phyloP scores from a whole-genome alignment of 1,284 basidiomycete genomes.

The Pulveroboletus sp. region DNA sequence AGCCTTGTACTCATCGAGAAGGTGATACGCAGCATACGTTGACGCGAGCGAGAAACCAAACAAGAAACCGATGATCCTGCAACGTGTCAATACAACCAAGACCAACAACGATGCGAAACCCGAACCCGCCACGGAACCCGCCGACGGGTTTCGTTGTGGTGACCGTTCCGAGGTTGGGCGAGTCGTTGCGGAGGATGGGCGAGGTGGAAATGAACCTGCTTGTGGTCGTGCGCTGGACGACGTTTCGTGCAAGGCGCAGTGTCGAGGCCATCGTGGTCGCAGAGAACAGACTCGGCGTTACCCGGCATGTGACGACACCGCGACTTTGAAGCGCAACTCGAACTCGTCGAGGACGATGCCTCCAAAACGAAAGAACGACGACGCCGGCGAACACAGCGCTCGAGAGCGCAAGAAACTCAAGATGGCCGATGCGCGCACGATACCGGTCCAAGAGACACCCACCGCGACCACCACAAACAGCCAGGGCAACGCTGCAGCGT shows the following conservation, averaged over 20 bases:
- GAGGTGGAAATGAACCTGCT: slow-evolving; percentile 44
- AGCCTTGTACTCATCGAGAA: slow-evolving; percentile 87
- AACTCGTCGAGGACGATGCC: no score
- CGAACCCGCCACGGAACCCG: slow-evolving; percentile 83
- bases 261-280: slow-evolving; percentile 41
- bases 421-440: slow-evolving; percentile 62
- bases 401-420: slow-evolving; percentile 71
- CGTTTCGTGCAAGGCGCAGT: slow-evolving; percentile 36
- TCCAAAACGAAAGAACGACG: slow-evolving; percentile 53
- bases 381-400: slow-evolving; percentile 42
- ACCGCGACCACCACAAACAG: slow-evolving; percentile 21
- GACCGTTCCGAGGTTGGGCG: slow-evolving; percentile 56
- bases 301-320: no score
- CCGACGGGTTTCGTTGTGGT: slow-evolving; percentile 79
- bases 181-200: slow-evolving; percentile 48
- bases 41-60: slow-evolving; percentile 87
- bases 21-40: slow-evolving; percentile 82
- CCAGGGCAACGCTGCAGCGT: slow-evolving; percentile 28
- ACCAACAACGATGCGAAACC: slow-evolving; percentile 7
- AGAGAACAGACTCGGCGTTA: no score
- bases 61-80: slow-evolving; percentile 84
- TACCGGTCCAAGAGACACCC: slow-evolving; percentile 54
- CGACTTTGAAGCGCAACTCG: no score
- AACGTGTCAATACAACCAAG: slow-evolving; percentile 12
- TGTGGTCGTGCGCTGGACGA: slow-evolving; percentile 25